Base-by-base conservation (phyloP, 2,329 filamentous ascomycete species). In the Fusarium palustre region DNA sequence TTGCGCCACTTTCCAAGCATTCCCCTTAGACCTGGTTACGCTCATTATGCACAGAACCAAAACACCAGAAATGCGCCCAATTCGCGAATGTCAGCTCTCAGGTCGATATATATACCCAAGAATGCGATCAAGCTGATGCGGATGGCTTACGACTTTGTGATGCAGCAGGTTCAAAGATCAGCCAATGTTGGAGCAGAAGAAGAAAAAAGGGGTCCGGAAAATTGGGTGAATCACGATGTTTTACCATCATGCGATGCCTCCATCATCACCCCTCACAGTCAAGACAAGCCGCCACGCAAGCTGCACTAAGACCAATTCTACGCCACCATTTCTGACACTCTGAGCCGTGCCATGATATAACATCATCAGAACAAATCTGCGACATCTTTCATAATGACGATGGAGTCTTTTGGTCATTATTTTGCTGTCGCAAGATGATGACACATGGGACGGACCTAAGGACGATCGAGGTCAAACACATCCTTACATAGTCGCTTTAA, bases 271-370 rank as follows among this genome's bases (percentile, higher is more conserved):
- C 74, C 76, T 65, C 63, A 30, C 16, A 48, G 54, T 56, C 36
- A 57, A 54, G 42, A 66, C 61, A 55, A 55, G 43, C 66, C 71
- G 74, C 75, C 75, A 77, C 74, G 66, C 74, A 76, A 74, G 70
- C 71, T 70, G 56, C 70, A 72, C 75, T 72, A 72, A 70, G 64
- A 56, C 70, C 69, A 71, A 53, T 56, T 71, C 59, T 64, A 65
- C 74, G 72, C 75, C 74, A 75, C 71, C 70, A 67, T 74, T 69
- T 72, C 57, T 70, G 46, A 34, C 61, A 30, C 47, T 56, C 55
- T 46, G 43, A 56, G 47, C 56, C 30, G 25, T 61, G 58, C 43
- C 25, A 63, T 56, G 38, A 31, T 70, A 59, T 48, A 71, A 34
- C 48, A 59, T 72, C 59, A 38, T 68, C 56, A 57, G 42, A 41